A percentile compares a stretch with the other conserved stretches of the same genome.
These are phyloP conservation scores for Asparagopsis taxiformis DNA, from an alignment of 31 red algal species.

Conservation along the genomic window DNA sequence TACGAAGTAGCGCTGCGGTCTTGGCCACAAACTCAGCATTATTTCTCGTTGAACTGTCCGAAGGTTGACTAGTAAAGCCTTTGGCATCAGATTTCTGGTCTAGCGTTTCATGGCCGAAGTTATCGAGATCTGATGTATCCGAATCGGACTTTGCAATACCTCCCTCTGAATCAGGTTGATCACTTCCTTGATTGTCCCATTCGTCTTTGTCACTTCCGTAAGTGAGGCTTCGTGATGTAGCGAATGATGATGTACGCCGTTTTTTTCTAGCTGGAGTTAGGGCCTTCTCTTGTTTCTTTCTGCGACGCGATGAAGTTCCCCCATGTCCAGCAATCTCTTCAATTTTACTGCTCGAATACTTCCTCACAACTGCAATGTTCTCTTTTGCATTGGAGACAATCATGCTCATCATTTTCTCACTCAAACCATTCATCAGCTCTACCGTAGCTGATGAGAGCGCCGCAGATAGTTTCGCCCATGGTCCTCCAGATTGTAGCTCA, in stretches of 20 bases:
- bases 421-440: not conserved
- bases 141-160: constrained; percentile 12
- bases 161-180: not conserved
- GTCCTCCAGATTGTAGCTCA: not conserved
- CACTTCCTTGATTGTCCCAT: not conserved
- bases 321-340: not conserved
- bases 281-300: not conserved
- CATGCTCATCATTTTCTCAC: constrained; percentile 5
- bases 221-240: too few relatives aligned
- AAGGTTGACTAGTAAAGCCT: not conserved
- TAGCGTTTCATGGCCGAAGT: not conserved
- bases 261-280: not conserved
- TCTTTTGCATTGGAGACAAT: not conserved
- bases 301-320: not conserved
- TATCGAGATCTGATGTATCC: constrained; percentile 7
- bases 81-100: not conserved
- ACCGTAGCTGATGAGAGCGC: not conserved
- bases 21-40: constrained; percentile 1
- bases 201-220: too few relatives aligned
- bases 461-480: not conserved
- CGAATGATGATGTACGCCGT: not conserved
- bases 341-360: not conserved
- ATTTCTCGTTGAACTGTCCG: not conserved
- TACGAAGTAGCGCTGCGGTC: not conserved
- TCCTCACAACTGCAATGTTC: not conserved